Conservation (phyloP, 768 basidiomycete genomes). For the Udeniomyces megalosporus region DNA sequence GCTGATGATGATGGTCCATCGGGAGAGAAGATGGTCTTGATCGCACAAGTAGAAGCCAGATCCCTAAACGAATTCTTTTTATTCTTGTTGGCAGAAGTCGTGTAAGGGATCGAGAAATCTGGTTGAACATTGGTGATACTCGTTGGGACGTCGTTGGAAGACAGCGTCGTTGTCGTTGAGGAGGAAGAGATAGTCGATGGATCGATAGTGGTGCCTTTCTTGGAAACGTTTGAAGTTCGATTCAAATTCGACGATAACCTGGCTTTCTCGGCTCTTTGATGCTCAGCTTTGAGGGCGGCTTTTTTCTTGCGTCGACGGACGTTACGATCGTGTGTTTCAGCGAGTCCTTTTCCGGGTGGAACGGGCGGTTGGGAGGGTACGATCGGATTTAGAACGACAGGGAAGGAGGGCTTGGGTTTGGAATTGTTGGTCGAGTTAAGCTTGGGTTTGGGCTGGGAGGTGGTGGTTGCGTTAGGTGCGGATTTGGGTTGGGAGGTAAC, state of each 20-base stretch:
- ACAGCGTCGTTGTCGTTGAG: neutral
- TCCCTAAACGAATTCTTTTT: neutral
- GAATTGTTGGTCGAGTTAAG: neutral
- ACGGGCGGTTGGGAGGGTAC: slow-evolving; percentile 8
- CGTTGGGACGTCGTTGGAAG: neutral
- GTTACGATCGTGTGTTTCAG: slow-evolving; percentile 12
- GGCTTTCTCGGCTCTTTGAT: neutral
- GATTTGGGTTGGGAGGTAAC: too few species aligned
- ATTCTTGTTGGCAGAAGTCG: neutral
- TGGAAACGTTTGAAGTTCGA: neutral
- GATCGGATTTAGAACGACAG: neutral
- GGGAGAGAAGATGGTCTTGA: neutral
- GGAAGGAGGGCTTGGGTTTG: neutral
- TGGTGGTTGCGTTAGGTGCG: too few species aligned
- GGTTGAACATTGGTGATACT: neutral
- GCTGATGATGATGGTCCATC: too few species aligned
- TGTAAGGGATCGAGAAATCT: neutral
- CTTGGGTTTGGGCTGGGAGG: too few species aligned
- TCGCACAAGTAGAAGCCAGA: neutral
- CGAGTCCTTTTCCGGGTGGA: slow-evolving; percentile 3
- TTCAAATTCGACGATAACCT: too few species aligned
- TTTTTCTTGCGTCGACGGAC: slow-evolving; percentile 9
- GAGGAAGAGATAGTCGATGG: neutral
- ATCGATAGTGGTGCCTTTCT: neutral
- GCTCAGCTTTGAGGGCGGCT: neutral